Base-by-base conservation (phyloP, 2,329 filamentous ascomycete species). In the Cercospora canescens region DNA sequence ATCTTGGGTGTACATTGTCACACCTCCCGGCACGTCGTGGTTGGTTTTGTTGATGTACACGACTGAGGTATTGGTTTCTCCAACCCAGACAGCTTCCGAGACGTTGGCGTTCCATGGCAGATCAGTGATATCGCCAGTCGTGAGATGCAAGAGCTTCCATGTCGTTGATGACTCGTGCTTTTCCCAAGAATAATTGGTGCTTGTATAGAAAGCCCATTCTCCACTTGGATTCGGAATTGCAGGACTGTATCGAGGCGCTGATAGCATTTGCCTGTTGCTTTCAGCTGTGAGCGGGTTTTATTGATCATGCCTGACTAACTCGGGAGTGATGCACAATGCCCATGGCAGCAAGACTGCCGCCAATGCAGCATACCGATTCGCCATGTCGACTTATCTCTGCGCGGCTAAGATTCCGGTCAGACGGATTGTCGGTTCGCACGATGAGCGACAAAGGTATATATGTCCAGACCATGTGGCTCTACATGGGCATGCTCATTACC, bases 1-100 rank as follows among this genome's bases (percentile, higher is more conserved):
- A 64, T 81, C 78, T 21, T 77, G 78, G 8, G 75, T 75, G 62
- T 79, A 81, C n/a, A 81, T 65, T 45, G 78, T 79, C 37, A 80
- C 74, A 30, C 73, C 73, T 50, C 72, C 71, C 7, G 69, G 66
- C 5, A 70, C 61, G 16, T 69, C 57, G 11, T 70, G 67, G 56
- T 72, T 73, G 18, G 72, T 72, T 32, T 66, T 69, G 52, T 73
- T 73, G 50, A 74, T 24, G 57, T 74, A 74, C 11, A 81, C 69
- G 9, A 74, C 69, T 34, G 71, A 72, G 11, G 73, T 74, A 60
- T 70, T 64, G n/a, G 70, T 74, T n/a, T 65, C 63, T 21, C 73
- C 73, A 30, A 79, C 75, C 72, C 80, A 74, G 26, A 70, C 69
- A 3, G 70, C 67, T 59, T 74, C 72, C 6, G 71, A 70, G 11